These are phyloP conservation scores for Xenoacremonium recifei DNA, from an alignment of 2,329 filamentous ascomycete species.

Conservation along the genomic window DNA sequence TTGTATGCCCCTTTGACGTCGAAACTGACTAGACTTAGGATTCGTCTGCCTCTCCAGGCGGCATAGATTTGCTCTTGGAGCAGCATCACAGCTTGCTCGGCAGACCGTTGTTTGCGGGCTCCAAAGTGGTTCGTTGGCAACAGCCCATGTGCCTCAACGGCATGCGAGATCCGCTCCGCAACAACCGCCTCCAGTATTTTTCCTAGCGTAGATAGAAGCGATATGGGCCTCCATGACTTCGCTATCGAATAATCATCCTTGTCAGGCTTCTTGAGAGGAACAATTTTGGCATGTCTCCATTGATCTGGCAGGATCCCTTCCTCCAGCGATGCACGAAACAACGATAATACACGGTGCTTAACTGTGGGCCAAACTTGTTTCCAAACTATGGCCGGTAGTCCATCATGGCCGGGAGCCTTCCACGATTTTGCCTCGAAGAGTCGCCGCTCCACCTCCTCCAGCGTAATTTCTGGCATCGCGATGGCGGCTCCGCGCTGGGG, in stretches of 20 bases:
- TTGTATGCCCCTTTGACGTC: slow-evolving; percentile 15
- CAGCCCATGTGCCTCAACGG: slow-evolving; percentile 5
- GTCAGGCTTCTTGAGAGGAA: slow-evolving; percentile 25
- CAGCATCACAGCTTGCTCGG: slow-evolving; percentile 7
- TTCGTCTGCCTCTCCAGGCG: slow-evolving; percentile 4
- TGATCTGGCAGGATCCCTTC: slow-evolving; percentile 8
- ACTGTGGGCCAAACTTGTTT: slow-evolving; percentile 5
- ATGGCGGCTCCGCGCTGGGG: slow-evolving; percentile 11
- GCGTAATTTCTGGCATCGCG: slow-evolving; percentile 15
- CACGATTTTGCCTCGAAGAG: slow-evolving; percentile 17
- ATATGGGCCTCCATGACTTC: slow-evolving; percentile 25
- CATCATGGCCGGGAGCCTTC: slow-evolving; percentile 17
- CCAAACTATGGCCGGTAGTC: slow-evolving; percentile 5
- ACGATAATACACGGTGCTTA: slow-evolving; percentile 1
- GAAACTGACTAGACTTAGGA: slow-evolving; percentile 11
- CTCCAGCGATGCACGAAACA: slow-evolving; percentile 7
- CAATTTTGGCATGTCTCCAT: slow-evolving; percentile 21
- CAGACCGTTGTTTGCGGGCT: slow-evolving; percentile 8
- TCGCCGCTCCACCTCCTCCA: slow-evolving; percentile 19
- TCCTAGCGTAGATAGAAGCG: slow-evolving; percentile 22
- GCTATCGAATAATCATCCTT: slow-evolving; percentile 25
- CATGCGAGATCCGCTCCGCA: slow-evolving; percentile 13
- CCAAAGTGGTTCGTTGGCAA: slow-evolving; percentile 10
- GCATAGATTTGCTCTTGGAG: slow-evolving; percentile 10
- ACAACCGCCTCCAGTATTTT: slow-evolving; percentile 14